Conservation (phyloP, 106 monocot genomes). For the Phalaenopsis aphrodite region DNA sequence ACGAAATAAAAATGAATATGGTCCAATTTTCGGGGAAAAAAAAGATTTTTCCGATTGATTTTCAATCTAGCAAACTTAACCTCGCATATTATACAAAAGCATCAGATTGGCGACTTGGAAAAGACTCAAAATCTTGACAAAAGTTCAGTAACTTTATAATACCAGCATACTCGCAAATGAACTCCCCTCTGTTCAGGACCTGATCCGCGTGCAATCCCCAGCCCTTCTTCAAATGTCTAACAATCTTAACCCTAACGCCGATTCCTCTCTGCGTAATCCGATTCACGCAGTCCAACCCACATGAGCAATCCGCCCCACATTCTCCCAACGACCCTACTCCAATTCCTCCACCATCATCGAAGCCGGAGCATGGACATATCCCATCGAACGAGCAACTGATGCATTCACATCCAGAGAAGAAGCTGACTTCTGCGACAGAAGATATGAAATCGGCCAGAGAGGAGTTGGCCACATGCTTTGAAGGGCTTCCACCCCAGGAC, state of each 20-base stretch:
- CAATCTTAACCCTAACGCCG: slow-evolving; percentile 24
- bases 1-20: too few species aligned
- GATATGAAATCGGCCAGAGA: slow-evolving; percentile 7
- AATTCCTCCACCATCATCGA: not conserved
- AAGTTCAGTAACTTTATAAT: not conserved
- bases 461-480: not conserved
- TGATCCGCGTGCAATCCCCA: slow-evolving; percentile 63
- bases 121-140: not conserved
- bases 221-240: slow-evolving; percentile 41
- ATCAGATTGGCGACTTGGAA: not conserved
- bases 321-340: slow-evolving; percentile 26
- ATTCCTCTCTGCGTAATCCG: slow-evolving; percentile 50
- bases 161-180: slow-evolving; percentile 73
- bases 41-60: not conserved
- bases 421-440: not conserved
- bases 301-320: slow-evolving; percentile 40
- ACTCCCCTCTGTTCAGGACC: slow-evolving; percentile 25
- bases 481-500: slow-evolving; percentile 27
- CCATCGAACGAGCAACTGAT: slow-evolving; percentile 1
- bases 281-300: slow-evolving; percentile 36
- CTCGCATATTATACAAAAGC: not conserved
- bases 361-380: slow-evolving; percentile 20
- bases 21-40: too few species aligned
- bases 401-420: slow-evolving; percentile 32
- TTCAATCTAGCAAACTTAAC: not conserved